Base-by-base conservation (phyloP, 2,329 filamentous ascomycete species). In the Cytospora piceicola region DNA sequence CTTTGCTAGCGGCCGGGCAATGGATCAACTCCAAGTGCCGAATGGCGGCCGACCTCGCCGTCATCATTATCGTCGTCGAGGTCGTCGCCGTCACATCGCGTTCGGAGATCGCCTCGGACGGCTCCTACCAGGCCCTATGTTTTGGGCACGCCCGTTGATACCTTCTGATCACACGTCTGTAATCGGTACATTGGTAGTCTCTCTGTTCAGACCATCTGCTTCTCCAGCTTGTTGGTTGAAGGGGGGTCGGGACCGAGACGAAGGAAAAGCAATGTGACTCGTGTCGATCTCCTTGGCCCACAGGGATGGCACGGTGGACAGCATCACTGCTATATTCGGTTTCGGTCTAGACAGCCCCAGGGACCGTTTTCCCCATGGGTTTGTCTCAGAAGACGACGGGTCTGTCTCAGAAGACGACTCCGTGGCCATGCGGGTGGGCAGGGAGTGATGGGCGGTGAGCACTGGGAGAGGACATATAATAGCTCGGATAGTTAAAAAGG, bases 11-110 rank as follows among this genome's bases (percentile, higher is more conserved):
- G 46, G 46, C 46, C 46, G 46, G 46, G n/a, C n/a, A 20, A 49
- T 24, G 46, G 46, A 49, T 24, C 46, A 49, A 49, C 46, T 22
- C 46, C 46, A 49, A 49, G 46, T 49, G 46, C 46, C 46, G 39
- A n/a, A 42, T 17, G 39, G 5, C 39, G 17, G 15, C 39, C 39
- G 17, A 5, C 39, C 17, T 42, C 8, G 39, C 17, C 39, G 4
- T 42, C 39, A 42, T n/a, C 39, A 30, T 58, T 22, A 29, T 42
- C 55, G 24, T 27, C 55, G 56, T 27, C 22, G 34, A 15, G 12
- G 34, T 4, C 34, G 15, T 39, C 15, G 36, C 17, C 39, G 39
- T 42, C 39, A 42, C 39, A 6, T 17, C 39, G 39, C 20, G 5
- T 42, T 42, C 39, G 39, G 17, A 14, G 27, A 29, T 29, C 39